phyloP scores from a whole-genome alignment of 2,329 filamentous ascomycete species.

The Penicillium sp. region DNA sequence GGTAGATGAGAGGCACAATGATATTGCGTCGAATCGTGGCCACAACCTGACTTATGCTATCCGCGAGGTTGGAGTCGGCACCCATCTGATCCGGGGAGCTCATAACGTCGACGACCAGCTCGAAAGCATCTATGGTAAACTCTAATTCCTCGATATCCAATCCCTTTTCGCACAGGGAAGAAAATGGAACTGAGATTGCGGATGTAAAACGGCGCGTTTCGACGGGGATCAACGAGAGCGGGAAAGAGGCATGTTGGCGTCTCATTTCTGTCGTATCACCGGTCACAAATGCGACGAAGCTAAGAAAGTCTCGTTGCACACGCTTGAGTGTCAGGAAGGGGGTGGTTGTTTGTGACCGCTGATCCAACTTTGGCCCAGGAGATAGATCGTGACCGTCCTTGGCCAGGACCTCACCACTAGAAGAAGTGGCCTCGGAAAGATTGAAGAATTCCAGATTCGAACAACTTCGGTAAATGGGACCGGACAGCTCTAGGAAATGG shows the following conservation, averaged over 20 bases:
- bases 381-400: slow-evolving; percentile 31
- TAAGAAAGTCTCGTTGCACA: slow-evolving; percentile 70
- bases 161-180: slow-evolving; percentile 57
- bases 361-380: slow-evolving; percentile 37
- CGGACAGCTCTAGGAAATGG: slow-evolving; percentile 58
- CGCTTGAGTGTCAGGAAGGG: slow-evolving; percentile 71
- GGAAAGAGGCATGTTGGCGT: slow-evolving; percentile 56
- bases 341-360: slow-evolving; percentile 49
- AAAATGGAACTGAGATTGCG: slow-evolving; percentile 65
- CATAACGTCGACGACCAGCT: slow-evolving; percentile 58
- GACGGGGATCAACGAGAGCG: slow-evolving; percentile 64
- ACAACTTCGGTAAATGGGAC: slow-evolving; percentile 64
- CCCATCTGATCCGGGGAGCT: slow-evolving; percentile 34
- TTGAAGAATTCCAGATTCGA: slow-evolving; percentile 81
- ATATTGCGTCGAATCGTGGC: slow-evolving; percentile 66
- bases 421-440: slow-evolving; percentile 59
- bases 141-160: slow-evolving; percentile 68
- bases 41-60: slow-evolving; percentile 61
- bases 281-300: slow-evolving; percentile 67
- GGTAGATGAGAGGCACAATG: slow-evolving; percentile 63
- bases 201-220: slow-evolving; percentile 69
- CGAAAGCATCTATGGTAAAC: slow-evolving; percentile 69
- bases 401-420: slow-evolving; percentile 27
- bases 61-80: slow-evolving; percentile 44
- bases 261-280: slow-evolving; percentile 36